Conservation (phyloP, 306 rosid species). For the Begonia loranthoides region DNA sequence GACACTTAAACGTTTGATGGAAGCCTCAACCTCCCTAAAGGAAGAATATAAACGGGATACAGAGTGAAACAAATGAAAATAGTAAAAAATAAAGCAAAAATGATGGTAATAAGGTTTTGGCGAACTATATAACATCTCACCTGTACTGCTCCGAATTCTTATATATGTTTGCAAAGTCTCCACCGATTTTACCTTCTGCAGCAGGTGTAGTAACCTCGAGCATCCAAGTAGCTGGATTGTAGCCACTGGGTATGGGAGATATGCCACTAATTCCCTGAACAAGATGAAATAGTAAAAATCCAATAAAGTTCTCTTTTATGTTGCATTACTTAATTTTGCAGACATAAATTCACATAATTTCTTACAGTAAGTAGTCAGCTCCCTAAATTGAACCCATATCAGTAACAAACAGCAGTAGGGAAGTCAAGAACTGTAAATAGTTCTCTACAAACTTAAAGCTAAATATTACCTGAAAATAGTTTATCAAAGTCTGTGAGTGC, state of each 20-base stretch:
- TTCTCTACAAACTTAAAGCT: not conserved
- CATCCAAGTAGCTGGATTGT: conserved; percentile 96
- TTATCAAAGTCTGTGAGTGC: conserved; percentile 54
- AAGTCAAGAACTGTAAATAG: not conserved
- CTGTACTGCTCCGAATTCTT: conserved; percentile 46
- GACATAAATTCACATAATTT: conserved; percentile 1
- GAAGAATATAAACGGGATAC: conserved; percentile 5
- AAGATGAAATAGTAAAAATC: conserved; percentile 8
- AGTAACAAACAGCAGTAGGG: no score
- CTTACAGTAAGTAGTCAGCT: no score
- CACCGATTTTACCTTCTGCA: conserved; percentile 42
- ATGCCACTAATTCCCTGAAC: conserved; percentile 42
- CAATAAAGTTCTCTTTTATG: not conserved
- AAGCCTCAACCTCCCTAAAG: conserved; percentile 57
- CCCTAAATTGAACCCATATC: no score
- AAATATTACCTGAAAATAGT: conserved; percentile 64
- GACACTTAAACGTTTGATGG: conserved; percentile 32
- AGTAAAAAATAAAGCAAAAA: not conserved
- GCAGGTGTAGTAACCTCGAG: conserved; percentile 74
- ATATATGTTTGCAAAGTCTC: conserved; percentile 52
- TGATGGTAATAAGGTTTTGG: not conserved
- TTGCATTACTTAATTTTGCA: not conserved
- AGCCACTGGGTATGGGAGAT: conserved; percentile 43
- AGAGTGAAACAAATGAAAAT: not conserved
- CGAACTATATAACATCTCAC: conserved; percentile 16